These are phyloP conservation scores for Macadamia integrifolia DNA, from an alignment of 164 flowering plant genomes.

Conservation along the genomic window DNA sequence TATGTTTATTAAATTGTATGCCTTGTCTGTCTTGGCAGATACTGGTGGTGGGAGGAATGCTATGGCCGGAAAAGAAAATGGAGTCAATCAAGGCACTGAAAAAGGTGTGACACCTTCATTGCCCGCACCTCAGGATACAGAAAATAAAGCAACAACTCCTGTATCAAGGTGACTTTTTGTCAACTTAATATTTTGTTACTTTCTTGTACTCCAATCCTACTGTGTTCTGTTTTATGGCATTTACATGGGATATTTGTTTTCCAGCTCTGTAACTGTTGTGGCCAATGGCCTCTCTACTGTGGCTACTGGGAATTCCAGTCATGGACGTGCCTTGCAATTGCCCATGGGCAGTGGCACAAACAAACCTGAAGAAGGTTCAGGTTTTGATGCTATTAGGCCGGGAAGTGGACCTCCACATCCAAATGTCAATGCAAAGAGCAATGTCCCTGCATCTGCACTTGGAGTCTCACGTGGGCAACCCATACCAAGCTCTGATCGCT, in stretches of 20 bases:
- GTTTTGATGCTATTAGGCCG: slow-evolving; percentile 11
- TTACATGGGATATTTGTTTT: slow-evolving; percentile 9
- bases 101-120: slow-evolving; percentile 28
- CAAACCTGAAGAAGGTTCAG: slow-evolving; percentile 19
- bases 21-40: slow-evolving; percentile 35
- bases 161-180: slow-evolving; percentile 31
- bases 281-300: slow-evolving; percentile 37
- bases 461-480: slow-evolving; percentile 20
- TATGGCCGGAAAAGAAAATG: slow-evolving; percentile 49
- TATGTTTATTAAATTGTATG: neutral
- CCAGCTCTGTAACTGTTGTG: slow-evolving; percentile 39
- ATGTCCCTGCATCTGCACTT: slow-evolving; percentile 18
- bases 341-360: slow-evolving; percentile 17
- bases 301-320: slow-evolving; percentile 23
- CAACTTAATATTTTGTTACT: neutral
- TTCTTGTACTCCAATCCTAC: neutral
- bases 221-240: neutral
- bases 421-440: slow-evolving; percentile 10
- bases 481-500: slow-evolving; percentile 16
- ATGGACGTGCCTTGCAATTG: slow-evolving; percentile 15
- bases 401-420: slow-evolving; percentile 15
- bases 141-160: slow-evolving; percentile 33
- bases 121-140: slow-evolving; percentile 34
- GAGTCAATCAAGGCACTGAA: slow-evolving; percentile 32
- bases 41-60: slow-evolving; percentile 50